A percentile compares a stretch with the other conserved stretches of the same genome.
Conservation (phyloP, 257 asterid species). For the Petunia axillaris region DNA sequence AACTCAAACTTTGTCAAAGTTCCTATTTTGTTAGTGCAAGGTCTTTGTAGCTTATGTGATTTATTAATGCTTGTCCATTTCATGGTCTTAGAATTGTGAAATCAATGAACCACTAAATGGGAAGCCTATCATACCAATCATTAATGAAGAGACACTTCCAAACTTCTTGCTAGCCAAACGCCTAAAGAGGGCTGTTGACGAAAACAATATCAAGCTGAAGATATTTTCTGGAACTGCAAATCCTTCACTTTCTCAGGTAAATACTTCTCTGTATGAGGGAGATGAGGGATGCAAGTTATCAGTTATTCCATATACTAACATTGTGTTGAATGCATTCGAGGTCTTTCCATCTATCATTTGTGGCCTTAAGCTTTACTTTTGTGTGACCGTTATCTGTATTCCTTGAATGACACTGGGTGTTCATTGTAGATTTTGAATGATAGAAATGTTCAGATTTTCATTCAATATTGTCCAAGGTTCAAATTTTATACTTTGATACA, state of each 20-base stretch:
- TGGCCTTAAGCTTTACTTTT: background rate
- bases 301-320: background rate
- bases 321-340: conserved; percentile 10
- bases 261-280: background rate
- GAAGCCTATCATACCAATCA: conserved; percentile 68
- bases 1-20: background rate
- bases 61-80: conserved; percentile 15
- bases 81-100: conserved; percentile 64
- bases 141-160: conserved; percentile 61
- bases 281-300: conserved; percentile 13
- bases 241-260: conserved; percentile 77
- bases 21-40: background rate
- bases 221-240: conserved; percentile 79
- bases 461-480: background rate
- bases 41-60: conserved; percentile 11
- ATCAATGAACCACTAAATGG: conserved; percentile 63
- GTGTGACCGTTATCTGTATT: conserved; percentile 7
- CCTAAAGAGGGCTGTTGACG: conserved; percentile 46
- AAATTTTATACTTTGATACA: background rate
- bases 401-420: conserved; percentile 18
- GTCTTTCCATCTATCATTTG: background rate
- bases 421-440: background rate
- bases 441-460: background rate
- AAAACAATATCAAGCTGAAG: conserved; percentile 54
- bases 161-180: conserved; percentile 63